Evolutionary conservation across 371 early-diverging fungal species (phyloP).

Genomic region (Syncephalastrum sp.): DNA sequence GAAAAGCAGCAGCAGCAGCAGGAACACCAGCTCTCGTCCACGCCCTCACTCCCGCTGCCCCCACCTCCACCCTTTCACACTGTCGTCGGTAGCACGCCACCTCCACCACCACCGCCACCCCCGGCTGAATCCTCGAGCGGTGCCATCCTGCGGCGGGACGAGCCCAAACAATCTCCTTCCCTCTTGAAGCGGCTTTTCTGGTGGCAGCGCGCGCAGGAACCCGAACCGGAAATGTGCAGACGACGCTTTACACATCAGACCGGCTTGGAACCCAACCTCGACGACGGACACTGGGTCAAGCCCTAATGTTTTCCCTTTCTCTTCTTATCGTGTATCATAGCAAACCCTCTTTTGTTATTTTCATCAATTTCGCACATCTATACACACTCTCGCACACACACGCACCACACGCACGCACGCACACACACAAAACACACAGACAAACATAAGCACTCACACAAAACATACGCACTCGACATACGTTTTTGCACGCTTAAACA

Average conservation of each 20-base stretch:
- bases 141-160: background rate
- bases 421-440: conserved; percentile 5
- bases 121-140: background rate
- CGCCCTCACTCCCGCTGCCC: conserved; percentile 7
- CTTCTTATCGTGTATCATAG: conserved; percentile 1
- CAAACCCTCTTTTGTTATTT: no score
- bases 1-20: conserved; percentile 24
- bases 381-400: conserved; percentile 7
- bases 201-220: background rate
- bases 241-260: conserved; percentile 1
- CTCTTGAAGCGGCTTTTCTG: no score
- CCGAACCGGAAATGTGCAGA: conserved; percentile 4
- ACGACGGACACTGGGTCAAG: conserved; percentile 5
- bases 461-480: background rate
- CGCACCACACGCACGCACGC: conserved; percentile 11
- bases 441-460: background rate
- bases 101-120: background rate
- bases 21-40: conserved; percentile 4
- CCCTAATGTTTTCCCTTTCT: background rate
- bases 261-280: background rate
- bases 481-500: no score
- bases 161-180: background rate
- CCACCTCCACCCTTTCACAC: background rate
- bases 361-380: background rate
- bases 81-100: background rate